A percentile compares a stretch with the other conserved stretches of the same genome.
Conservation (phyloP, 2,329 filamentous ascomycete species). For the Neurospora sp. region DNA sequence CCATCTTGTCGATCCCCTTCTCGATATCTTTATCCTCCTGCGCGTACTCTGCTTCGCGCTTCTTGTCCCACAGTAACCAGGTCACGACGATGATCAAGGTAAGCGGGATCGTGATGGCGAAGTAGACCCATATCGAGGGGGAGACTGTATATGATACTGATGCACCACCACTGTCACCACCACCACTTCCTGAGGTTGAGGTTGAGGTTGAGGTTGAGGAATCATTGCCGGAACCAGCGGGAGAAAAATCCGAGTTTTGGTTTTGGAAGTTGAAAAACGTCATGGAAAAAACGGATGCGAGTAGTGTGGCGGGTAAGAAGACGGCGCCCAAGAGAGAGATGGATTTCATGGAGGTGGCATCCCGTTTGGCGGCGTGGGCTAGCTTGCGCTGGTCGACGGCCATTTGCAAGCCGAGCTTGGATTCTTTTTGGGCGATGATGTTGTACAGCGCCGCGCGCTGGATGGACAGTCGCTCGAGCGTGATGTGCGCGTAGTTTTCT, state of each 20-base stretch:
- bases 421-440: slow-evolving; percentile 56
- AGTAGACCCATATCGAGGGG: slow-evolving; percentile 51
- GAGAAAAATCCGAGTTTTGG: slow-evolving; percentile 21
- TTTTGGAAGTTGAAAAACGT: slow-evolving; percentile 55
- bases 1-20: slow-evolving; percentile 45
- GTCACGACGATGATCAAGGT: slow-evolving; percentile 43
- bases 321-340: slow-evolving; percentile 53
- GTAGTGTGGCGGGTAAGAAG: slow-evolving; percentile 53
- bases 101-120: slow-evolving; percentile 49
- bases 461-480: slow-evolving; percentile 49
- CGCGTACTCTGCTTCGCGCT: slow-evolving; percentile 38
- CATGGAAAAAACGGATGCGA: slow-evolving; percentile 57
- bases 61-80: slow-evolving; percentile 46
- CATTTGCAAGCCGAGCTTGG: slow-evolving; percentile 54
- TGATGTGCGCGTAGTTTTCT: slow-evolving; percentile 54
- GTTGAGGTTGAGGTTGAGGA: no score
- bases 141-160: slow-evolving; percentile 30
- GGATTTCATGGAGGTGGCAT: slow-evolving; percentile 57
- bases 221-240: not conserved
- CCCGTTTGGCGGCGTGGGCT: slow-evolving; percentile 50
- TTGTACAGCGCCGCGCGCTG: slow-evolving; percentile 55
- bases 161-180: not conserved
- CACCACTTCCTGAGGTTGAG: not conserved
- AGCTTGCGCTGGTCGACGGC: slow-evolving; percentile 50
- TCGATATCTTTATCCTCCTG: slow-evolving; percentile 43